Percentiles rank a stretch among this genome's conserved stretches.
Evolutionary conservation across 1,139 yeast genomes (phyloP).

Genomic region (Pichia inconspicua): DNA sequence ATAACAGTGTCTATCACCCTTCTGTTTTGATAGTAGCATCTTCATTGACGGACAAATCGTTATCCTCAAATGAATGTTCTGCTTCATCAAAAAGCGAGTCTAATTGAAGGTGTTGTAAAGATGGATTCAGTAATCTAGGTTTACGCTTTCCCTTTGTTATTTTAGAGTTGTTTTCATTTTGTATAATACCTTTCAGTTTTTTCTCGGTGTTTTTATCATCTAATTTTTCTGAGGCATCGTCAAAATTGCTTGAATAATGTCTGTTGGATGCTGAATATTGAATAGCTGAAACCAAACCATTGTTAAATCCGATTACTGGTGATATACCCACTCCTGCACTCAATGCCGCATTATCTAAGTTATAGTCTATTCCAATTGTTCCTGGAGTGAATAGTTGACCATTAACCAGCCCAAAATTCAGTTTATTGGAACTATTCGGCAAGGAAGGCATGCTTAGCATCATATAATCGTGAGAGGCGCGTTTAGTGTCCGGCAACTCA

Average conservation of each 20-base stretch:
- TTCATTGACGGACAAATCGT: background rate
- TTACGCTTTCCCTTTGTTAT: constrained; percentile 2
- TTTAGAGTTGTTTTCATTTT: constrained; percentile 4
- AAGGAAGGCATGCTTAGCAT: constrained; percentile 5
- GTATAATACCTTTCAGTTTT: constrained; percentile 4
- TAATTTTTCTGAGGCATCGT: background rate
- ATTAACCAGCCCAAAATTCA: constrained; percentile 9
- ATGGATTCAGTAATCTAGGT: constrained; percentile 15
- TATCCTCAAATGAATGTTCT: constrained; percentile 3
- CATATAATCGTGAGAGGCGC: constrained; percentile 7
- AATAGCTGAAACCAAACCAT: constrained; percentile 13
- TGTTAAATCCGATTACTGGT: constrained; percentile 16
- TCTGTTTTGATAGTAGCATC: background rate
- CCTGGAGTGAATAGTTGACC: constrained; percentile 15
- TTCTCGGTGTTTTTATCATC: background rate
- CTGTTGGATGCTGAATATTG: constrained; percentile 4
- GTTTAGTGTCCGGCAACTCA: background rate
- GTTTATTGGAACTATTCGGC: constrained; percentile 1
- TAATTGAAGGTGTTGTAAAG: constrained; percentile 16
- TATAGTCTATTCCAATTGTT: constrained; percentile 7
- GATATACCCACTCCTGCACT: constrained; percentile 10
- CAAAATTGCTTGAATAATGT: background rate
- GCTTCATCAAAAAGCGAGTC: constrained; percentile 13
- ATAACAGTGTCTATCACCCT: background rate
- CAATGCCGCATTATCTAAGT: constrained; percentile 4